Base-by-base conservation (phyloP, 352 stramenopile species). In the Phytophthora palmivora region DNA sequence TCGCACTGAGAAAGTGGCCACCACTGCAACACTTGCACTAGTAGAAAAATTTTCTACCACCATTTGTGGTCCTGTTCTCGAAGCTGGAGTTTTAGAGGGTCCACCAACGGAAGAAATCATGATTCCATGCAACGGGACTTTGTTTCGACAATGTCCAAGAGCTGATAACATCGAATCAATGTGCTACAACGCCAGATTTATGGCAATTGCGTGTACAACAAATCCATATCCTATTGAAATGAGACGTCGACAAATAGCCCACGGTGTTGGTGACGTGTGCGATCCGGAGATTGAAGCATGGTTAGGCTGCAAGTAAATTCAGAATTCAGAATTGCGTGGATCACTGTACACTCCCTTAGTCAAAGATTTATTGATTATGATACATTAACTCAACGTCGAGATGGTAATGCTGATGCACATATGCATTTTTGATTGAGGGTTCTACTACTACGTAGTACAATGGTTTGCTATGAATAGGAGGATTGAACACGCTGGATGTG, bases 111-210 rank as follows among this genome's bases (percentile, higher is more conserved):
- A 6, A 7, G 39, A 54, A 12, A 16, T 51, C 3, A 67, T 69
- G 38, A 19, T 12, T 15, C 53, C 46, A n/a, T 79, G 66, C 54
- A 64, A 72, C 11, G 69, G 64, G 8, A 66, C 45, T 15, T 38
- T 74, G 55, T 78, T 63, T 59, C 59, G 53, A 18, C 43, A 63
- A 33, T 74, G 65, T 32, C 8, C 14, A 10, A 30, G 39, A n/a
- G 11, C 9, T 7, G 47, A 36, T 0, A 37, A 49, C 14, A 24
- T 18, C 0, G 50, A 63, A n/a, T 50, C 49, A 15, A 72, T 67
- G 57, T 67, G 63, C 46, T 75, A 72, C 47, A 61, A 63, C 24
- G 49, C 50, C 10, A 37, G 67, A 2, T 30, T 70, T 24, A 76
- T 76, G 67, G 67, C n/a, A 6, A 65, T 72, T 15, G 19, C 43